These are phyloP conservation scores for Dissophora globulifera DNA, from an alignment of 192 early-diverging fungal genomes.

Conservation along the genomic window DNA sequence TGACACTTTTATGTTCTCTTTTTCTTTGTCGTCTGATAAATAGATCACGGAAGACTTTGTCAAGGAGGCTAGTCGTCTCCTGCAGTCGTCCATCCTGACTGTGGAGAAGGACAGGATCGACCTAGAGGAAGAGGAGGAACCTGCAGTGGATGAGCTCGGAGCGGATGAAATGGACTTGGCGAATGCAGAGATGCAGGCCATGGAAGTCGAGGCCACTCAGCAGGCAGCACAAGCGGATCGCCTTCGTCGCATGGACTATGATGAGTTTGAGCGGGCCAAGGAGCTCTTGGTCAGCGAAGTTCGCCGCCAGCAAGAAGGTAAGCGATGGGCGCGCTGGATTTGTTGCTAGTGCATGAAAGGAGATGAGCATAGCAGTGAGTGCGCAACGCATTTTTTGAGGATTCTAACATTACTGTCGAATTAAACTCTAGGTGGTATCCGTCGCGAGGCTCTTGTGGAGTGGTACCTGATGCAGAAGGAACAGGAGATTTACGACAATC, in stretches of 20 bases:
- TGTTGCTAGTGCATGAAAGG: no score
- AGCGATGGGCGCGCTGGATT: neutral
- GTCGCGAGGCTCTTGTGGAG: conserved; percentile 27
- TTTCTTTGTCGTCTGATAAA: neutral
- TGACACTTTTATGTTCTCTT: neutral
- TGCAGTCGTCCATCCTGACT: conserved; percentile 90
- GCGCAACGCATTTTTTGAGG: no score
- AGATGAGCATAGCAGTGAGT: no score
- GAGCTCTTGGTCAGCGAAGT: conserved; percentile 45
- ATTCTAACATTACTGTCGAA: neutral
- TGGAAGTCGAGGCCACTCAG: conserved; percentile 35
- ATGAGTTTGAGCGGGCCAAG: conserved; percentile 50
- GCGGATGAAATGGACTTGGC: conserved; percentile 42
- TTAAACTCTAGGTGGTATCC: conserved; percentile 21
- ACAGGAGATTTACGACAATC: conserved; percentile 40
- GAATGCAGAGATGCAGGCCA: conserved; percentile 15
- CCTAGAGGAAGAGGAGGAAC: conserved; percentile 62
- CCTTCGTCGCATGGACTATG: conserved; percentile 45
- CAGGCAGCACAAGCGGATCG: conserved; percentile 11
- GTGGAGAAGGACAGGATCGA: conserved; percentile 83
- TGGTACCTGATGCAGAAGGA: conserved; percentile 35
- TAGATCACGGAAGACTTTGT: conserved; percentile 81
- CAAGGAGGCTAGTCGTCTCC: conserved; percentile 83
- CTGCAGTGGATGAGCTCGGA: conserved; percentile 30
- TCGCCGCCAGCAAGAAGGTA: conserved; percentile 40